Percentiles rank a stretch among this genome's conserved stretches.
phyloP scores from a whole-genome alignment of 371 early-diverging fungal genomes.

The Apophysomyces ossiformis region DNA sequence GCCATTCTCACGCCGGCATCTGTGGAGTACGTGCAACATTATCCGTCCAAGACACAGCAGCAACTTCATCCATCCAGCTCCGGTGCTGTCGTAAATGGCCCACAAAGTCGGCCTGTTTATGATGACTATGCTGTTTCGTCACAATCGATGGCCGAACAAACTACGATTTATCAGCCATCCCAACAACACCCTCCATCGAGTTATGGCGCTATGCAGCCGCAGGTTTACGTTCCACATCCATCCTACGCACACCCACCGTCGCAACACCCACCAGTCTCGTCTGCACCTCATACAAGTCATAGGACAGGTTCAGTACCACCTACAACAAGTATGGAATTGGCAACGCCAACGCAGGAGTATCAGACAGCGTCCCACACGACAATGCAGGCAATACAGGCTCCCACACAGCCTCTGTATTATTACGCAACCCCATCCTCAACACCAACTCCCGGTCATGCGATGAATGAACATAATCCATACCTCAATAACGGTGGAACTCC shows the following conservation, averaged over 20 bases:
- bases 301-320: conserved; percentile 3
- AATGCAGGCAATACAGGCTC: background rate
- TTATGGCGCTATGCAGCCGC: background rate
- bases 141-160: conserved; percentile 9
- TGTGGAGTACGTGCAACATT: background rate
- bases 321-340: conserved; percentile 6
- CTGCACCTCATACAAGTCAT: conserved; percentile 1
- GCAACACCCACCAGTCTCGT: conserved; percentile 10
- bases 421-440: conserved; percentile 28
- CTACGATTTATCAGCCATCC: background rate
- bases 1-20: conserved; percentile 1
- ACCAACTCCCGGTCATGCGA: conserved; percentile 23
- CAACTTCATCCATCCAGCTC: conserved; percentile 12
- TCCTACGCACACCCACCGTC: conserved; percentile 7
- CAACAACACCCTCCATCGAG: background rate
- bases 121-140: conserved; percentile 14
- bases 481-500: conserved; percentile 2
- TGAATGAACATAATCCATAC: conserved; percentile 17
- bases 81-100: conserved; percentile 14
- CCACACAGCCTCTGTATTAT: conserved; percentile 20
- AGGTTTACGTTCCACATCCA: conserved; percentile 1
- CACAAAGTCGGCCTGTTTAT: conserved; percentile 18
- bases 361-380: background rate
- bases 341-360: conserved; percentile 14
- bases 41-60: conserved; percentile 1